A percentile compares a stretch with the other conserved stretches of the same genome.
phyloP scores from a whole-genome alignment of 108 stramenopile species.

The Conticribra guillardii region DNA sequence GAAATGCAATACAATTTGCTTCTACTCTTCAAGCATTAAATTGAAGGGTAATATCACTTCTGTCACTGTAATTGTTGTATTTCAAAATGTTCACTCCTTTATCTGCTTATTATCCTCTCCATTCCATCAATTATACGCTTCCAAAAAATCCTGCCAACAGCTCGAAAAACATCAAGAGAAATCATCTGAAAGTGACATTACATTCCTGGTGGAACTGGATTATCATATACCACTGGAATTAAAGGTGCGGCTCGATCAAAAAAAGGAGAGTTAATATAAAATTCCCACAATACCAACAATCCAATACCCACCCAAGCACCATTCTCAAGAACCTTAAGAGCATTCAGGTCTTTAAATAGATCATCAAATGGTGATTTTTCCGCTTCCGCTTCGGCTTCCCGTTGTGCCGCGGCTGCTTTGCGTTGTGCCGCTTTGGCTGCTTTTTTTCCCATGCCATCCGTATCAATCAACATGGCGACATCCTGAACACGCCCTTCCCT shows the following conservation, averaged over 20 bases:
- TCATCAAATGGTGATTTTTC: conserved; percentile 42
- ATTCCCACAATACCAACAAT: conserved; percentile 80
- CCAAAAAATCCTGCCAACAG: no score
- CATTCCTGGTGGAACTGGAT: conserved; percentile 17
- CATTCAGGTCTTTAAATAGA: conserved; percentile 41
- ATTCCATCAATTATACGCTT: no score
- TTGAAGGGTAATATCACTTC: no score
- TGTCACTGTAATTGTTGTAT: no score
- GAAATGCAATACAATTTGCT: no score
- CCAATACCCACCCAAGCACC: conserved; percentile 86
- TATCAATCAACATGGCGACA: conserved; percentile 35
- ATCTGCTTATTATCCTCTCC: no score
- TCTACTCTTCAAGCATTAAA: no score
- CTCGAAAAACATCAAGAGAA: no score
- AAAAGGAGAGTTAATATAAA: conserved; percentile 89
- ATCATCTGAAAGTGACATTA: neutral
- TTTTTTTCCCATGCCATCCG: conserved; percentile 58
- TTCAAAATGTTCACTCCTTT: no score
- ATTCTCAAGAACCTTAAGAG: conserved; percentile 63
- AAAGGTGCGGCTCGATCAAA: conserved; percentile 84
- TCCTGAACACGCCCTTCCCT: conserved; percentile 36
- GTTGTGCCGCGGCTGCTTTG: conserved; percentile 53
- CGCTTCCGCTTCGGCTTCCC: conserved; percentile 29
- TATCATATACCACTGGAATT: conserved; percentile 76
- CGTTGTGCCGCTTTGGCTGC: conserved; percentile 59